Percentiles rank a stretch among this genome's conserved stretches.
phyloP scores from a whole-genome alignment of 192 early-diverging fungal species.

The Dimargaris xerosporica region DNA sequence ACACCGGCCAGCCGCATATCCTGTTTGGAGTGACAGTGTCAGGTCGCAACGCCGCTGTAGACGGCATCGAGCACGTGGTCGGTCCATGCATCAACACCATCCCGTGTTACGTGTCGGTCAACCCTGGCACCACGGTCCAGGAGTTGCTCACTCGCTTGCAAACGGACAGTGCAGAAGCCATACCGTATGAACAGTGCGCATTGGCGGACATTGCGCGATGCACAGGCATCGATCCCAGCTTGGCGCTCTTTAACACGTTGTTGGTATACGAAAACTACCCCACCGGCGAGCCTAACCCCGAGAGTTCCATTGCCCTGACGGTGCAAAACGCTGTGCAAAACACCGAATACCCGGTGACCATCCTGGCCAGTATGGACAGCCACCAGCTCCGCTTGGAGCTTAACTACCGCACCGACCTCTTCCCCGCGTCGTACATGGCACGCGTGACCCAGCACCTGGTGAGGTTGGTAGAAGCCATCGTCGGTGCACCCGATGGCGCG shows the following conservation, averaged over 20 bases:
- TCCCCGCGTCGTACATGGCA: neutral
- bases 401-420: neutral
- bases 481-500: neutral
- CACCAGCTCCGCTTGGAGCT: neutral
- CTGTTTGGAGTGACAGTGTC: conserved; percentile 3
- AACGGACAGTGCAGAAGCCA: neutral
- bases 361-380: neutral
- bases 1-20: neutral
- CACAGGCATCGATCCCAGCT: neutral
- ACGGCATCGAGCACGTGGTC: neutral
- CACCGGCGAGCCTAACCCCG: neutral
- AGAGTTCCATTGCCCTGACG: neutral
- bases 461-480: neutral
- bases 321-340: neutral
- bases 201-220: neutral
- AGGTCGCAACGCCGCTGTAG: conserved; percentile 1
- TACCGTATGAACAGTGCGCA: neutral
- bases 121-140: neutral
- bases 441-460: neutral
- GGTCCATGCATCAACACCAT: conserved; percentile 10
- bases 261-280: conserved; percentile 12
- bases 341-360: neutral
- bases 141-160: neutral
- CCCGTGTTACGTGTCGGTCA: neutral
- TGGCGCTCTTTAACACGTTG: conserved; percentile 6